phyloP scores from a whole-genome alignment of 345 rosid species.

The Eucalyptus decipiens region DNA sequence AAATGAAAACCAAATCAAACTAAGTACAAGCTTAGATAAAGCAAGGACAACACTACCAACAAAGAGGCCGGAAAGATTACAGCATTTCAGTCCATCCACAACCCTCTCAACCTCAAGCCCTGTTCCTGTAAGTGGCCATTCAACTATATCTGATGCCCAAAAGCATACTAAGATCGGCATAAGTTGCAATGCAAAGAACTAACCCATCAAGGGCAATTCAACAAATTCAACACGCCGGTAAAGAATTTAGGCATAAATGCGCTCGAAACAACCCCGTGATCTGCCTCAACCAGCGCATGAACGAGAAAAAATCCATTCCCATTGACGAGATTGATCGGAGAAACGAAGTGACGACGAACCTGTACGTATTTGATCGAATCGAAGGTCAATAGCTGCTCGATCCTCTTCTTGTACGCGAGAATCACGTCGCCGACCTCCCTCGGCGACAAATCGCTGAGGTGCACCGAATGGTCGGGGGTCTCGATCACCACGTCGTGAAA shows the following conservation, averaged over 20 bases:
- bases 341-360: slow-evolving; percentile 10
- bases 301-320: neutral
- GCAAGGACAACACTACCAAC: neutral
- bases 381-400: slow-evolving; percentile 37
- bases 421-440: slow-evolving; percentile 56
- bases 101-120: neutral
- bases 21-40: neutral
- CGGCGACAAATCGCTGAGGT: slow-evolving; percentile 43
- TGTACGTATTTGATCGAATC: slow-evolving; percentile 65
- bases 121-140: neutral
- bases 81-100: neutral
- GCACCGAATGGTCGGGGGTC: slow-evolving; percentile 64
- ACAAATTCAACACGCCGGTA: neutral
- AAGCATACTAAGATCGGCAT: neutral
- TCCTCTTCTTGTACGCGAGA: slow-evolving; percentile 60
- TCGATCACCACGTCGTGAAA: slow-evolving; percentile 92
- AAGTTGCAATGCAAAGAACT: neutral
- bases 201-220: neutral
- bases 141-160: neutral
- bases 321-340: neutral
- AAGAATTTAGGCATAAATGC: neutral
- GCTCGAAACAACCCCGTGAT: neutral
- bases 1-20: neutral
- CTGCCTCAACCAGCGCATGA: neutral
- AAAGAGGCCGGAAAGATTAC: neutral